Base-by-base conservation (phyloP, 805 yeast genomes). In the Hermanozyma aechmeae region DNA sequence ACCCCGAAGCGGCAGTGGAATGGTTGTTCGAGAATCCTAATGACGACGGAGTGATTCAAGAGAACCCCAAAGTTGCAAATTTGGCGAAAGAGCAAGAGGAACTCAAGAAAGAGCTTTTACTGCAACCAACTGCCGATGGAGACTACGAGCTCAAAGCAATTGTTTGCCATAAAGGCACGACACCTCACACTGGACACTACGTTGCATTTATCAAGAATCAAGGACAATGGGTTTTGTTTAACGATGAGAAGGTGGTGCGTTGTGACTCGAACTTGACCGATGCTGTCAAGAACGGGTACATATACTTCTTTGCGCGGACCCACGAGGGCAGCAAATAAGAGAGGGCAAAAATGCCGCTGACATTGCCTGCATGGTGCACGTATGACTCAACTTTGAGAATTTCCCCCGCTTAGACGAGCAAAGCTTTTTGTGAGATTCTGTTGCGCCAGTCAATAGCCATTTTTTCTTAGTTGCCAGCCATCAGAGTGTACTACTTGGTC, bases 111-210 rank as follows among this genome's bases (percentile, higher is more conserved):
- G 26, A 34, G 18, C 39, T 51, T 15, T 24, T 30, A 14, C 24
- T 29, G 16, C 27, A 38, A 5, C 25, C 31, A 3, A 23, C 29
- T 5, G 25, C 34, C 13, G 15, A 29, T 4, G 50, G 48, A 2
- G 34, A 41, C 11, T 85, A 78, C 46, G 37, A 43, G 4, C 52
- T 87, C 27, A 61, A 67, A 25, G 79, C 80, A 0, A 78, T 82
- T 4, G 64, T 87, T 11, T 85, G 95, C 49, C 96, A 86, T 52
- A 87, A 86, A 51, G 96, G 96, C 6, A 65, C 75, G 2, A 79
- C 94, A 9, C 79, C 84, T 1, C 95, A 87, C 41, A 82, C 95
- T 0, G 96, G 96, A 1, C 96, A 86, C 51, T 86, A 86, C 51
- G 96, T 87, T 23, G 82, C 78, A 1, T 86, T 80, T 44, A 61